Base-by-base conservation (phyloP, 345 rosid species). In the Brassica nigra region DNA sequence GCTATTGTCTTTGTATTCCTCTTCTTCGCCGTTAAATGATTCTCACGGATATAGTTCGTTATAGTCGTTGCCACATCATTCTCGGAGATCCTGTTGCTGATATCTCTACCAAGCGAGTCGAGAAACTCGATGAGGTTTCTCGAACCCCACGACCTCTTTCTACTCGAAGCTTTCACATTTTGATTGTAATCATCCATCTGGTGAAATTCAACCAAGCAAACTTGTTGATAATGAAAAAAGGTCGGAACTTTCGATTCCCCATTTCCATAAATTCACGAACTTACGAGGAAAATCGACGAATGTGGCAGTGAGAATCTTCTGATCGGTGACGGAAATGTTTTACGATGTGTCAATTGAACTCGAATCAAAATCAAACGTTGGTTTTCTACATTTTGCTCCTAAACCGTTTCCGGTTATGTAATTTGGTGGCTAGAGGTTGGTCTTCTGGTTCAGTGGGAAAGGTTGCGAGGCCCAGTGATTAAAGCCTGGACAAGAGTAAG, bases 81-180 rank as follows among this genome's bases (percentile, higher is more conserved):
- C n/a, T 74, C 90, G 4, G 94, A 77, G 34, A 92, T 86, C 59
- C 34, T 77, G 71, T 73, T 58, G 34, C 71, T 10, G 31, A 88
- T 87, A 59, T 87, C 89, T 69, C 11, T 80, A 65, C 88, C 91
- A 64, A 88, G 77, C 4, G 88, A 83, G 15, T 83, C 66, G 37
- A 94, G 93, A 82, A 92, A 92, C 66, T 86, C 89, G 33, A 82
- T 78, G 2, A 92, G 93, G 7, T 82, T 87, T 16, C 47, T 87
- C 1, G 93, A 94, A 7, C 91, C 96, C 97, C 96, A 90, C 78
- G 74, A 84, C 78, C 88, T 86, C 80, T 87, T 89, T 33, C 0
- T 37, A 61, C 52, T 6, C 68, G 42, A 61, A 18, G 18, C 18
- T 18, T 18, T 18, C 18, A 18, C 18, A 18, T 18, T 18, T 18